phyloP scores from a whole-genome alignment of 805 yeast species.

The Candida ascalaphidarum region DNA sequence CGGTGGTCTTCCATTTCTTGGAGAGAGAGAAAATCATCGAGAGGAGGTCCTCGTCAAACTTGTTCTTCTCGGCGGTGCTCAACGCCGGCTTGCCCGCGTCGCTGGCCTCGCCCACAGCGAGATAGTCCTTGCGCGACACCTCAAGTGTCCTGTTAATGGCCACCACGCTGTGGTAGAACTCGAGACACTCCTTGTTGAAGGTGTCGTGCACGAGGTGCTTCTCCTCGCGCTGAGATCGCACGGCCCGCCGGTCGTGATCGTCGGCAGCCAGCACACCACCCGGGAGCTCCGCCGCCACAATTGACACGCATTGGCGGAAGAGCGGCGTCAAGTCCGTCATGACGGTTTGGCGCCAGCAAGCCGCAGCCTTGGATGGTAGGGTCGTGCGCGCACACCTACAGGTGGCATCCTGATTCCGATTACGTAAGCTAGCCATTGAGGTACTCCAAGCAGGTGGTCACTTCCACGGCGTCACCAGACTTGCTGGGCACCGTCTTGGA shows the following conservation, averaged over 20 bases:
- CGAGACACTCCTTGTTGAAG: conserved; percentile 30
- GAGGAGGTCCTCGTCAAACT: conserved; percentile 47
- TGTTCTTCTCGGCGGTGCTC: conserved; percentile 41
- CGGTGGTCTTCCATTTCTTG: conserved; percentile 41
- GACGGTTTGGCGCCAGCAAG: no score
- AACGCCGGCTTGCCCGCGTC: conserved; percentile 10
- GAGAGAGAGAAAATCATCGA: conserved; percentile 43
- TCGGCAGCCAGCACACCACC: conserved; percentile 1
- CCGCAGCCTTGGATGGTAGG: no score
- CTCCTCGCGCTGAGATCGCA: background rate
- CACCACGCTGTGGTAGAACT: conserved; percentile 22
- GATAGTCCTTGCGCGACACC: conserved; percentile 25
- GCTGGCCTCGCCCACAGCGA: conserved; percentile 14
- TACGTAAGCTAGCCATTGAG: conserved; percentile 18
- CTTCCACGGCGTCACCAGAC: conserved; percentile 16
- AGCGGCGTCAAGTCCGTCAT: conserved; percentile 45
- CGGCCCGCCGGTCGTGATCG: no score
- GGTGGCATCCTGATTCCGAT: no score
- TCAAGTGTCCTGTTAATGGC: conserved; percentile 23
- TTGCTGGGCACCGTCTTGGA: conserved; percentile 15
- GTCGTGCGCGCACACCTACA: no score
- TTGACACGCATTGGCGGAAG: conserved; percentile 38
- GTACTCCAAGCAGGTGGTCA: conserved; percentile 21
- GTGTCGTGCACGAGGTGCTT: conserved; percentile 21
- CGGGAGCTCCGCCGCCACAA: conserved; percentile 27